phyloP scores from a whole-genome alignment of 345 rosid genomes.

The Corchorus capsularis region DNA sequence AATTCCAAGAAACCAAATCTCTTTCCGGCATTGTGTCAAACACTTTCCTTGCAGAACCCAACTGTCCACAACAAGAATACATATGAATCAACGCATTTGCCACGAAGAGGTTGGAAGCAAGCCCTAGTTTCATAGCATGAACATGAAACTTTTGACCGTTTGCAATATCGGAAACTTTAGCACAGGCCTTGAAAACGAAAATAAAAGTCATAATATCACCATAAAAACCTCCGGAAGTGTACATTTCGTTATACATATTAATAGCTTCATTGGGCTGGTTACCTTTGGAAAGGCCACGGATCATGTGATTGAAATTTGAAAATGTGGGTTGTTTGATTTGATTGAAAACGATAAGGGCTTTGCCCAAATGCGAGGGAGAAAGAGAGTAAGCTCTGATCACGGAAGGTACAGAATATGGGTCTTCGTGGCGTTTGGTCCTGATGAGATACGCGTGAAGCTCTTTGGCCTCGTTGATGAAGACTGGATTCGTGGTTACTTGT shows the following conservation, averaged over 20 bases:
- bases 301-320: slow-evolving; percentile 41
- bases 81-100: slow-evolving; percentile 54
- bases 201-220: slow-evolving; percentile 50
- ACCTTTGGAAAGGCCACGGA: slow-evolving; percentile 48
- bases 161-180: slow-evolving; percentile 33
- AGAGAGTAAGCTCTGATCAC: slow-evolving; percentile 47
- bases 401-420: slow-evolving; percentile 18
- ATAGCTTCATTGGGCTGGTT: slow-evolving; percentile 42
- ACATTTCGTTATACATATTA: slow-evolving; percentile 35
- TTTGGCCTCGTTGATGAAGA: slow-evolving; percentile 5
- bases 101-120: slow-evolving; percentile 43
- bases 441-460: slow-evolving; percentile 19
- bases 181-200: slow-evolving; percentile 49
- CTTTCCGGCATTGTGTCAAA: slow-evolving; percentile 52
- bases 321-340: slow-evolving; percentile 38
- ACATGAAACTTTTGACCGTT: slow-evolving; percentile 43
- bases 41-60: slow-evolving; percentile 40
- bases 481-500: neutral
- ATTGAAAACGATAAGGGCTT: slow-evolving; percentile 39
- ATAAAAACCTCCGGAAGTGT: slow-evolving; percentile 27
- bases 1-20: slow-evolving; percentile 77
- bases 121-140: slow-evolving; percentile 47
- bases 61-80: slow-evolving; percentile 36
- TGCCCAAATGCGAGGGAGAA: slow-evolving; percentile 29
- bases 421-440: neutral